Base-by-base conservation (phyloP, 345 rosid genomes). In the Pugionium dolabratum region DNA sequence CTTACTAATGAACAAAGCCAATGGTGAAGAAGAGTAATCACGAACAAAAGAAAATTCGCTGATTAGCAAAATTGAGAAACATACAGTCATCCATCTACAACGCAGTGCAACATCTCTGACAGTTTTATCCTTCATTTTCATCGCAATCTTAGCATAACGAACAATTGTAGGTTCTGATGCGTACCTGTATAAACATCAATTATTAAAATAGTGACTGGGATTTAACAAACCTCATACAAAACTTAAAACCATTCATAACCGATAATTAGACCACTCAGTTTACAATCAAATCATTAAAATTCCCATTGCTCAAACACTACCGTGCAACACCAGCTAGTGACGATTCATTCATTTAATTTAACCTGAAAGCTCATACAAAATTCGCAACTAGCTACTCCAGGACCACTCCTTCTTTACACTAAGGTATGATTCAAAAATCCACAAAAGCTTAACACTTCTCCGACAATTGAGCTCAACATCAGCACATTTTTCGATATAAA, bases 81-180 rank as follows among this genome's bases (percentile, higher is more conserved):
- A 68, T 64, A 90, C 95, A 78, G 63, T 79, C 87, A 87, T 87
- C 97, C 97, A 90, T 81, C 88, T 62, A 75, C 95, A 84, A 37
- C 89, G 87, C 46, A 90, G 62, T 0, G 97, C 95, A 56, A 90
- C 95, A 66, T 90, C 97, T 47, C 97, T 75, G 6, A 87, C 90
- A 3, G 91, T 85, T 76, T 90, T 90, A 75, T 80, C 88, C 59
- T 83, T 84, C 76, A 90, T 73, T 72, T 90, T 77, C 84, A 71
- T 80, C 0, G 97, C 91, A 63, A 90, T 90, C 84, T 85, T 90
- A 2, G 91, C 91, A 80, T 90, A 90, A n/a, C 88, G 89, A 61
- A 78, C 75, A 6, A 90, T 54, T 5, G 37, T 25, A 54, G 88
- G 72, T 46, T 87, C 87, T 10, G 95, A 83, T 1, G 86, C 78